These are phyloP conservation scores for Pichia eremophila DNA, from an alignment of 805 yeast species.

Conservation along the genomic window DNA sequence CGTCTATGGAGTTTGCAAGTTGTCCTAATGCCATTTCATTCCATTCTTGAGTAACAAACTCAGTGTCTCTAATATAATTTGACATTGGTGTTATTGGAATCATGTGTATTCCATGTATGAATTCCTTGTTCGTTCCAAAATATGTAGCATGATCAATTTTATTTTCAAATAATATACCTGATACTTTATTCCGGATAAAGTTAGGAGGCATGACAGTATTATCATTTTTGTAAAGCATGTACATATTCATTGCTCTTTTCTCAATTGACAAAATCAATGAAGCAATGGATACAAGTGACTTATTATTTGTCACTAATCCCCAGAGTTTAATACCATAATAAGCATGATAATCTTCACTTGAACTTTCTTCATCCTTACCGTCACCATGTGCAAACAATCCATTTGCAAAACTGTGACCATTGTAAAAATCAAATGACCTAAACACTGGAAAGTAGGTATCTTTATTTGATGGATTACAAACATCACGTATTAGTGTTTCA, in stretches of 20 bases:
- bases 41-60: slow-evolving; percentile 41
- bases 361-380: slow-evolving; percentile 64
- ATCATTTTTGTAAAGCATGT: slow-evolving; percentile 41
- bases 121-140: slow-evolving; percentile 52
- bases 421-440: slow-evolving; percentile 61
- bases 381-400: slow-evolving; percentile 56
- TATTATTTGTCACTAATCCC: slow-evolving; percentile 51
- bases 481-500: slow-evolving; percentile 54
- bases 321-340: slow-evolving; percentile 63
- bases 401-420: slow-evolving; percentile 70
- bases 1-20: slow-evolving; percentile 34
- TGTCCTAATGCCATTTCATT: slow-evolving; percentile 20
- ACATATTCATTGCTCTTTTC: slow-evolving; percentile 43
- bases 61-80: slow-evolving; percentile 42
- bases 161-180: slow-evolving; percentile 65
- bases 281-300: slow-evolving; percentile 43
- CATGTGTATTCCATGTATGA: slow-evolving; percentile 75
- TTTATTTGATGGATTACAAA: slow-evolving; percentile 47
- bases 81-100: slow-evolving; percentile 59
- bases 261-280: slow-evolving; percentile 50
- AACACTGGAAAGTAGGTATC: slow-evolving; percentile 55
- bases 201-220: slow-evolving; percentile 43
- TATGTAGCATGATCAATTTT: slow-evolving; percentile 66
- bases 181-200: slow-evolving; percentile 48
- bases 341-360: slow-evolving; percentile 64